Base-by-base conservation (phyloP, 2,329 filamentous ascomycete genomes). In the Coleophoma cylindrospora region DNA sequence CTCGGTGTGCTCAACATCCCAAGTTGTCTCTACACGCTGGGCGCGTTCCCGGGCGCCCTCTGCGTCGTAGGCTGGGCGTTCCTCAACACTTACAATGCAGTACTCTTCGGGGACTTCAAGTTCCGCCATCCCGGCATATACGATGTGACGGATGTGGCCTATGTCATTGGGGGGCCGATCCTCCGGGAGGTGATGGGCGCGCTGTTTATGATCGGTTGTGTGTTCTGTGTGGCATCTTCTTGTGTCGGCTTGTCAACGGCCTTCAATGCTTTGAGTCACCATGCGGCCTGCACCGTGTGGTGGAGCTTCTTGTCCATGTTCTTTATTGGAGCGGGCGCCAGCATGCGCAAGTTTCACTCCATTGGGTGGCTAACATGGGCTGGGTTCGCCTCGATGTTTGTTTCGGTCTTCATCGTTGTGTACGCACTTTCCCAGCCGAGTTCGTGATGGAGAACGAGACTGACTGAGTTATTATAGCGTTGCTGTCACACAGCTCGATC, bases 281-380 rank as follows among this genome's bases (percentile, higher is more conserved):
- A 84, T 57, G 75, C 74, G 3, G 67, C 75, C 4, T 86, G 81
- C 58, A 83, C 80, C 0, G 79, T 80, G 14, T 80, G 71, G 68
- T 84, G 74, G 64, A 71, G 72, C 9, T 69, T 82, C 22, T 62
- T 84, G 3, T 75, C 77, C 0, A 74, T 77, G 0, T 58, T 74
- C 2, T 64, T 75, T 7, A 71, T 81, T 9, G 74, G 74, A 27
- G 54, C 70, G 0, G 68, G 73, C 6, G 77, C 79, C 1, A 76
- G 72, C 21, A 70, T 81, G 5, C 74, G 80, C 53, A 84, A 79
- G 50, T 77, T 83, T 56, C 72, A 79, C 47, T 77, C 82, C 56
- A 76, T 85, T 51, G 78, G 75, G 3, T 84, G 79, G 77, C 65
- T 84, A 40, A 81, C 79, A 0, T 85, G 78, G 75, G 74, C 72